These are phyloP conservation scores for Euphorbia schlechtendalii DNA, from an alignment of 441 rosid species.

Conservation along the genomic window DNA sequence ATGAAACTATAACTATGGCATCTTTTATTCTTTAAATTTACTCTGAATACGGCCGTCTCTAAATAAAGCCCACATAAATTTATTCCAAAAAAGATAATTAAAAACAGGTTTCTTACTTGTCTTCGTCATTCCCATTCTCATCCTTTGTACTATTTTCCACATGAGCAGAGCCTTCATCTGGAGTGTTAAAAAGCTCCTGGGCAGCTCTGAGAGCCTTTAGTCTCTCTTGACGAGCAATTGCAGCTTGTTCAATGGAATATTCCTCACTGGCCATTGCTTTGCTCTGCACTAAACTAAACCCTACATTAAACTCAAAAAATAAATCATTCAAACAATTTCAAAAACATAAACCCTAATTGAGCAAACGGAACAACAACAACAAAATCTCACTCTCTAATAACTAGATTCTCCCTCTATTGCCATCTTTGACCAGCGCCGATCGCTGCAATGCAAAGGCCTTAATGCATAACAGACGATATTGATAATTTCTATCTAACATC, in stretches of 20 bases:
- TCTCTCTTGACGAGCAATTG: constrained; percentile 73
- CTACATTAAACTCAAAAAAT: background rate
- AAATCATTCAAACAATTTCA: background rate
- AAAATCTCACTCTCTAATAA: background rate
- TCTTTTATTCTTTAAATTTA: background rate
- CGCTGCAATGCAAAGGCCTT: too few species aligned
- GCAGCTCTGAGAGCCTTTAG: constrained; percentile 73
- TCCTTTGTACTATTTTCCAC: constrained; percentile 25
- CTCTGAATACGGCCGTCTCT: background rate
- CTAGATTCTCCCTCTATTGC: background rate
- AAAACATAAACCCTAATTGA: background rate
- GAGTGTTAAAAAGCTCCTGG: constrained; percentile 46
- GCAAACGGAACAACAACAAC: background rate
- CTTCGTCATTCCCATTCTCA: constrained; percentile 28
- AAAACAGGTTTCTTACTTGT: constrained; percentile 32
- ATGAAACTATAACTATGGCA: too few species aligned
- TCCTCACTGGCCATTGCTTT: constrained; percentile 53
- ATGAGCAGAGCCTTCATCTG: constrained; percentile 33
- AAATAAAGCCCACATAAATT: background rate
- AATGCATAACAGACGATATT: too few species aligned
- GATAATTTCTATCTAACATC: too few species aligned
- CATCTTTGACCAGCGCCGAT: background rate
- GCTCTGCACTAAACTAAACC: background rate
- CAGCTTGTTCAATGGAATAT: constrained; percentile 60
- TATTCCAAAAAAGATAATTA: background rate